Percentiles rank a stretch among this genome's conserved stretches.
Evolutionary conservation across 306 rosid species (phyloP).

Genomic region (Astragalus glycyphyllos): DNA sequence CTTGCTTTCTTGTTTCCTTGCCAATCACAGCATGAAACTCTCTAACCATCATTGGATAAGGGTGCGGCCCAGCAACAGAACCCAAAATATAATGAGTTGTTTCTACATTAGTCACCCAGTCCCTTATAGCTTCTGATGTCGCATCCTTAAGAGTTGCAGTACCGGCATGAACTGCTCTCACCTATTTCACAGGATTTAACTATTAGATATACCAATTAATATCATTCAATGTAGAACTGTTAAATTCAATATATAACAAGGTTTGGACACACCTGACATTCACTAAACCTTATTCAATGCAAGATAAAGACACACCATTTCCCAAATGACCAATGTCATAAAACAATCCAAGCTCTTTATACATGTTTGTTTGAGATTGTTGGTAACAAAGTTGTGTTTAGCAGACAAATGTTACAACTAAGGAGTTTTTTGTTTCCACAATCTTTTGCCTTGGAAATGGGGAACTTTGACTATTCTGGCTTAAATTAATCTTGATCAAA

Average conservation of each 20-base stretch:
- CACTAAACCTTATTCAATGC: slow-evolving; percentile 22
- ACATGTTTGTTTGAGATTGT: too few relatives aligned
- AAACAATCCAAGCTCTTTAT: background rate
- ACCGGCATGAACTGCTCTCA: slow-evolving; percentile 88
- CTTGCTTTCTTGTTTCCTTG: slow-evolving; percentile 91
- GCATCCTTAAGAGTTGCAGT: slow-evolving; percentile 99
- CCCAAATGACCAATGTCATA: slow-evolving; percentile 17
- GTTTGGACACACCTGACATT: slow-evolving; percentile 5
- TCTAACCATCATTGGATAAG: slow-evolving; percentile 98
- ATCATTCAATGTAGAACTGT: background rate
- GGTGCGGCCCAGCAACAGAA: slow-evolving; percentile 98
- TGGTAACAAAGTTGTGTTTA: too few relatives aligned
- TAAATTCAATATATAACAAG: slow-evolving; percentile 27
- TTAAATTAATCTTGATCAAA: too few relatives aligned
- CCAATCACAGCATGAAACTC: slow-evolving; percentile 96
- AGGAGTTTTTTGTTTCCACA: too few relatives aligned
- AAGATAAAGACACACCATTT: slow-evolving; percentile 32
- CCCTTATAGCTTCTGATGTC: slow-evolving; percentile 96
- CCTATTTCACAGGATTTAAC: slow-evolving; percentile 52
- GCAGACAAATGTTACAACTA: too few relatives aligned
- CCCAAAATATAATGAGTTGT: slow-evolving; percentile 98
- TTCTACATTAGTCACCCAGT: slow-evolving; percentile 98
- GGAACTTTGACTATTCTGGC: too few relatives aligned
- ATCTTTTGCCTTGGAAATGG: too few relatives aligned
- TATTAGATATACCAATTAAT: slow-evolving; percentile 29